Conservation (phyloP, 768 basidiomycete species). For the Udeniomyces megalosporus region DNA sequence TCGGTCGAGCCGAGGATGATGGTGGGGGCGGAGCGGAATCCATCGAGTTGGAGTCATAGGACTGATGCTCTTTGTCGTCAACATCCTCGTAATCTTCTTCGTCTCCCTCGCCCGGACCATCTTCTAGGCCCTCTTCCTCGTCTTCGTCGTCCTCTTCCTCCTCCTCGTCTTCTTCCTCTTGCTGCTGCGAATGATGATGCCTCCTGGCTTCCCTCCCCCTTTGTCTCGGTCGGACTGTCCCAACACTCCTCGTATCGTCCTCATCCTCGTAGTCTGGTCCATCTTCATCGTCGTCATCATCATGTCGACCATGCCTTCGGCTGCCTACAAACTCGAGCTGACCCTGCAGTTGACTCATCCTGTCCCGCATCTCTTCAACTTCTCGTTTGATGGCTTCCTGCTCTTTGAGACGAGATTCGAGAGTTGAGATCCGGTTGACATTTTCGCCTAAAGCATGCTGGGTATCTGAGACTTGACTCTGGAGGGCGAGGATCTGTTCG, state of each 20-base stretch:
- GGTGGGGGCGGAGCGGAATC: too few species aligned
- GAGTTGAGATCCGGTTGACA: constrained; percentile 56
- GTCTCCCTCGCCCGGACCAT: constrained; percentile 27
- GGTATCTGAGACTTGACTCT: constrained; percentile 67
- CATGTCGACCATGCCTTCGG: constrained; percentile 37
- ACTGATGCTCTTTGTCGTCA: constrained; percentile 46
- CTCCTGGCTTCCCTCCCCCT: constrained; percentile 52
- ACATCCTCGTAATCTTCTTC: constrained; percentile 49
- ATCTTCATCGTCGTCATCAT: constrained; percentile 19
- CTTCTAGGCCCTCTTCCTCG: constrained; percentile 18
- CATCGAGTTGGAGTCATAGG: too few species aligned
- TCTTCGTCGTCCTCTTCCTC: constrained; percentile 35
- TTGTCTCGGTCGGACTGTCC: constrained; percentile 61
- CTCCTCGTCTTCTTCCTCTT: too few species aligned
- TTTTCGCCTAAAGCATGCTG: constrained; percentile 60
- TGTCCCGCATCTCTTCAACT: constrained; percentile 49
- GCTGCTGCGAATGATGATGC: too few species aligned
- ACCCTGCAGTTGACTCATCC: background rate
- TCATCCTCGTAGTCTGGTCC: constrained; percentile 40
- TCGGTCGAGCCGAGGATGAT: too few species aligned
- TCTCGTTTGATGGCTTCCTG: constrained; percentile 72
- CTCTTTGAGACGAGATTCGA: constrained; percentile 65
- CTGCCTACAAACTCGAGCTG: constrained; percentile 38
- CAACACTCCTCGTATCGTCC: constrained; percentile 54
- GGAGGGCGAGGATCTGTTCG: constrained; percentile 46